These are phyloP conservation scores for Yarrowia galli DNA, from an alignment of 1,139 yeast species.

Conservation along the genomic window DNA sequence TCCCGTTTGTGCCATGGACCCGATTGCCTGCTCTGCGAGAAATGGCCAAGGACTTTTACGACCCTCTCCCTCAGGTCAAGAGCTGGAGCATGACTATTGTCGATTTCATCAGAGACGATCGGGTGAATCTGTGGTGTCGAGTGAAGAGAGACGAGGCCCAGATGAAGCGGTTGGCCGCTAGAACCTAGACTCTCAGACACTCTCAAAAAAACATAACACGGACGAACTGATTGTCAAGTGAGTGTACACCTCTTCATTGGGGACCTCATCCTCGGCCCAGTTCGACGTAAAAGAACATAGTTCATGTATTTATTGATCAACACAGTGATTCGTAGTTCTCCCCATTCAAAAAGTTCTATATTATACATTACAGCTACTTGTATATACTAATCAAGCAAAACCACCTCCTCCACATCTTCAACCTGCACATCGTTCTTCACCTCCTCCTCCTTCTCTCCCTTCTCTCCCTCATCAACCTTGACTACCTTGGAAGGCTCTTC, in stretches of 20 bases:
- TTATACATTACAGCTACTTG: no score
- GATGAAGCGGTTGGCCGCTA: background rate
- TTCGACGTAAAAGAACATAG: slow-evolving; percentile 18
- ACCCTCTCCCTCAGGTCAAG: slow-evolving; percentile 75
- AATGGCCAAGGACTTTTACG: slow-evolving; percentile 82
- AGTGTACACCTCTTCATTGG: no score
- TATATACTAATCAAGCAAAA: slow-evolving; percentile 1
- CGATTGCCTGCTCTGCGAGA: slow-evolving; percentile 68
- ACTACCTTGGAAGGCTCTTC: slow-evolving; percentile 35
- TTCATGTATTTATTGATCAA: slow-evolving; percentile 19
- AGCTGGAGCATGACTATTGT: slow-evolving; percentile 82
- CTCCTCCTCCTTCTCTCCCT: background rate
- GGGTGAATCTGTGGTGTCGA: slow-evolving; percentile 78
- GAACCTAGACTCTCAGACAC: no score
- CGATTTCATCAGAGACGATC: slow-evolving; percentile 72
- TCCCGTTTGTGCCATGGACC: slow-evolving; percentile 93
- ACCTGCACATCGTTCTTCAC: background rate
- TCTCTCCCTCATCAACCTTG: background rate
- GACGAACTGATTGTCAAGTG: no score
- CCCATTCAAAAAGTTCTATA: no score
- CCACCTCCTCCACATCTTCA: slow-evolving; percentile 26
- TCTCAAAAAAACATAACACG: no score
- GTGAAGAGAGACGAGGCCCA: slow-evolving; percentile 62
- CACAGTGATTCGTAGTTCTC: no score
- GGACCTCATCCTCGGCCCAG: no score